These are phyloP conservation scores for Solanum sejunctum DNA, from an alignment of 257 asterid genomes.

Conservation along the genomic window DNA sequence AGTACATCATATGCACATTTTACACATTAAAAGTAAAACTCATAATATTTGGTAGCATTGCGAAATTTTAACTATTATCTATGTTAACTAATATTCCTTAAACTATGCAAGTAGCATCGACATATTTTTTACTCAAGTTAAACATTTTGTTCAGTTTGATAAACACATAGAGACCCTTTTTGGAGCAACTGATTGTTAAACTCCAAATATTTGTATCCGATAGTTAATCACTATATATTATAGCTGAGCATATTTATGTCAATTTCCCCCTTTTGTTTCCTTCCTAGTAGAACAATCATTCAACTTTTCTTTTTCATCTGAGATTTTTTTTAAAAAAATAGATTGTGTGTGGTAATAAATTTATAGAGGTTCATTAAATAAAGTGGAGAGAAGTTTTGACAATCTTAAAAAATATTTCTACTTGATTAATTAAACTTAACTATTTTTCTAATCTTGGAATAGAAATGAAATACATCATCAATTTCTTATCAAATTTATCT, in stretches of 20 bases:
- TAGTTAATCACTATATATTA: neutral
- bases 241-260: too few species aligned
- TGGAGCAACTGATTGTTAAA: too few species aligned
- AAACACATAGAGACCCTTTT: neutral
- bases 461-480: too few species aligned
- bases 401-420: too few species aligned
- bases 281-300: neutral
- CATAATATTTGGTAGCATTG: neutral
- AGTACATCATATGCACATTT: neutral
- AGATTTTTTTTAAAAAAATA: neutral
- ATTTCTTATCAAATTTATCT: too few species aligned
- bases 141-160: neutral
- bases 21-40: neutral
- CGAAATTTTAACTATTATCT: neutral
- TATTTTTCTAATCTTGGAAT: too few species aligned
- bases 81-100: neutral
- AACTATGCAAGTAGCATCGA: neutral
- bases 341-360: neutral
- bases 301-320: neutral
- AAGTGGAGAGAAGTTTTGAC: too few species aligned
- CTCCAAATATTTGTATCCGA: too few species aligned
- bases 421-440: too few species aligned
- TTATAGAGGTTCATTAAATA: neutral
- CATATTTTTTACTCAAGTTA: neutral
- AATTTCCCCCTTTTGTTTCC: neutral